A percentile compares a stretch with the other conserved stretches of the same genome.
Conservation (phyloP, 805 yeast species). For the Suhomyces emberorum region DNA sequence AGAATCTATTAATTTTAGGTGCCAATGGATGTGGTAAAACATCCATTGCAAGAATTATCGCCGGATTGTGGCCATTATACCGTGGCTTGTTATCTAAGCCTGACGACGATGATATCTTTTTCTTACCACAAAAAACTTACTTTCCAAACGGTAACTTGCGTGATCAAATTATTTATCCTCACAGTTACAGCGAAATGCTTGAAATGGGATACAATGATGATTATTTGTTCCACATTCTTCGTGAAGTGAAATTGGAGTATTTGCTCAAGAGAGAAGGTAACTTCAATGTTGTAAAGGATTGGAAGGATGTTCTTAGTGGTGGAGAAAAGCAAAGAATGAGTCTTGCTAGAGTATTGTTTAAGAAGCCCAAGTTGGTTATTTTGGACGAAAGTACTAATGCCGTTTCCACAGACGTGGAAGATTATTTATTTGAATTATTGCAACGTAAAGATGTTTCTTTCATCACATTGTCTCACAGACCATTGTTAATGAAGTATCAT, state of each 20-base stretch:
- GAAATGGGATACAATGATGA: conserved; percentile 68
- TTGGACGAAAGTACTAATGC: conserved; percentile 96
- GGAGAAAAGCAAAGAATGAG: conserved; percentile 91
- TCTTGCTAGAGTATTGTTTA: conserved; percentile 81
- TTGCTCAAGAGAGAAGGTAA: conserved; percentile 64
- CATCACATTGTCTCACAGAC: conserved; percentile 80
- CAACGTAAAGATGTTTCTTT: conserved; percentile 69
- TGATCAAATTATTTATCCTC: conserved; percentile 89
- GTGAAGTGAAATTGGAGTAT: conserved; percentile 78
- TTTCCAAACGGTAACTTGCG: conserved; percentile 80
- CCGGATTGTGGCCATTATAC: conserved; percentile 91
- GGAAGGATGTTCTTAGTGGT: conserved; percentile 94
- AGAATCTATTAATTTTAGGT: conserved; percentile 77
- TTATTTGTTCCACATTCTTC: conserved; percentile 61
- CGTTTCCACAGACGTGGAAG: conserved; percentile 85
- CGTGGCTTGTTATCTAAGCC: conserved; percentile 82
- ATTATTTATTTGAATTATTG: conserved; percentile 72
- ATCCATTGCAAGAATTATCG: conserved; percentile 75
- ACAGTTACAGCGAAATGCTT: conserved; percentile 72
- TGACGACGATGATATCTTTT: conserved; percentile 60
- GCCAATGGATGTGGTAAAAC: conserved; percentile 90
- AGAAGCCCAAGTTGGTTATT: conserved; percentile 75
- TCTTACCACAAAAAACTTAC: conserved; percentile 84
- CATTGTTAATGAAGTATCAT: conserved; percentile 80
- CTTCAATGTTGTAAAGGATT: conserved; percentile 57